Conservation (phyloP, 768 basidiomycete species). For the Leccinum longicurvipes region DNA sequence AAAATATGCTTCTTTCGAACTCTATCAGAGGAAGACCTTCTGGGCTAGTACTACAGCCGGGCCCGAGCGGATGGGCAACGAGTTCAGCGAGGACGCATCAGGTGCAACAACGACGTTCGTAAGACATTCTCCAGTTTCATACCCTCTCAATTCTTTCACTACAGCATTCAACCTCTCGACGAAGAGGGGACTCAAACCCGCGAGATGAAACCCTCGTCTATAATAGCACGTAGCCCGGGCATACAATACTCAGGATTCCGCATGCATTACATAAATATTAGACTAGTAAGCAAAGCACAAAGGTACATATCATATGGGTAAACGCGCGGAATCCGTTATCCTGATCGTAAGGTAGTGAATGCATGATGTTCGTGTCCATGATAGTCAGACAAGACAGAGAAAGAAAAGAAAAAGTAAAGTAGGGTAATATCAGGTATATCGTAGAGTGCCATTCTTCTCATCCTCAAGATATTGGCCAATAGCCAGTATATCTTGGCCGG, state of each 20-base stretch:
- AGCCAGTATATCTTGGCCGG: conserved; percentile 81
- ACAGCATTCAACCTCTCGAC: conserved; percentile 44
- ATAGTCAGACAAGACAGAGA: background rate
- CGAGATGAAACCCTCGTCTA: conserved; percentile 19
- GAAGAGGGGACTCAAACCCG: conserved; percentile 49
- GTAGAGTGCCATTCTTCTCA: conserved; percentile 68
- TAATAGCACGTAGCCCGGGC: background rate
- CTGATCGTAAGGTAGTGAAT: conserved; percentile 12
- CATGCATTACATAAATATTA: conserved; percentile 14
- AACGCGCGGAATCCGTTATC: conserved; percentile 3
- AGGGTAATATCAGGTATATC: conserved; percentile 29
- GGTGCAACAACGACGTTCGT: conserved; percentile 28
- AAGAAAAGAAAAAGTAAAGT: conserved; percentile 2
- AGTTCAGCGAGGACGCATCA: conserved; percentile 22
- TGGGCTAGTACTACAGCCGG: conserved; percentile 18
- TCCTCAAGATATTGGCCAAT: conserved; percentile 85
- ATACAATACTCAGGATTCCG: background rate
- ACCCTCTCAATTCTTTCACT: background rate
- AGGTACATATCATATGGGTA: conserved; percentile 22
- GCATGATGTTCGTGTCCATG: conserved; percentile 8
- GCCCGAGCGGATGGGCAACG: conserved; percentile 38
- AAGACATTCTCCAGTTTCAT: background rate
- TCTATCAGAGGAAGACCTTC: conserved; percentile 16
- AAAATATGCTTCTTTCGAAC: conserved; percentile 50
- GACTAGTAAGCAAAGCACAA: conserved; percentile 12